Evolutionary conservation across 495 filamentous ascomycete species (phyloP).

Genomic region (Aspergillus cavernicola): DNA sequence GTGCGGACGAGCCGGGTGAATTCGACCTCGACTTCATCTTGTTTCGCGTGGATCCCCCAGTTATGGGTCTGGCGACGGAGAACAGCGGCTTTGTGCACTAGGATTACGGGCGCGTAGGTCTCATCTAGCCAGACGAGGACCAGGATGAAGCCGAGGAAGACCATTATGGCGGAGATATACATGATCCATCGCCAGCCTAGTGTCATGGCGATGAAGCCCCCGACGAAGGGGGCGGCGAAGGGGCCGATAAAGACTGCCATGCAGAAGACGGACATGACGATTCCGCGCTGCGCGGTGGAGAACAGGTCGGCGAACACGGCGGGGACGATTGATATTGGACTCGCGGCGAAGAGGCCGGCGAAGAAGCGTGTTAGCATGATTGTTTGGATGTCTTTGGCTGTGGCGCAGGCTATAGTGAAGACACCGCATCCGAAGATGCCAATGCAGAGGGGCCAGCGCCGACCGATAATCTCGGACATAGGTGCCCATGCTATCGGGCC

Average conservation of each 20-base stretch:
- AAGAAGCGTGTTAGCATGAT: constrained; percentile 52
- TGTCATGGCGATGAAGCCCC: constrained; percentile 39
- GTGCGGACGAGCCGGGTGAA: constrained; percentile 33
- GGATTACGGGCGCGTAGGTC: constrained; percentile 39
- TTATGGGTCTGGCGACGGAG: constrained; percentile 41
- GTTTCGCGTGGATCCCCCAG: constrained; percentile 47
- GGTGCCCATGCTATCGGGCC: constrained; percentile 63
- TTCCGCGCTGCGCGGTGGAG: constrained; percentile 42
- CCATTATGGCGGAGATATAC: constrained; percentile 41
- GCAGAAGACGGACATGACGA: constrained; percentile 50
- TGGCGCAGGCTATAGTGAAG: constrained; percentile 53
- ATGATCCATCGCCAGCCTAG: constrained; percentile 50
- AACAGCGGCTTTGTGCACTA: constrained; percentile 34
- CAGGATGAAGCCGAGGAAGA: constrained; percentile 24
- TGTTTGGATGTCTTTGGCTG: constrained; percentile 56
- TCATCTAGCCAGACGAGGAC: constrained; percentile 32
- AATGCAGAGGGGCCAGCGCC: constrained; percentile 50
- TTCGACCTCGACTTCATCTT: constrained; percentile 44
- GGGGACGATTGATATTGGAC: constrained; percentile 47
- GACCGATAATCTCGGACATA: constrained; percentile 71
- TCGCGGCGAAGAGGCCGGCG: constrained; percentile 46
- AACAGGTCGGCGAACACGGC: constrained; percentile 52
- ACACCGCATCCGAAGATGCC: constrained; percentile 50
- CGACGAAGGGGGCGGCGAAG: constrained; percentile 43
- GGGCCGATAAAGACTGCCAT: constrained; percentile 49